A percentile compares a stretch with the other conserved stretches of the same genome.
phyloP scores from a whole-genome alignment of 306 rosid genomes.

The Arachis hypogaea region DNA sequence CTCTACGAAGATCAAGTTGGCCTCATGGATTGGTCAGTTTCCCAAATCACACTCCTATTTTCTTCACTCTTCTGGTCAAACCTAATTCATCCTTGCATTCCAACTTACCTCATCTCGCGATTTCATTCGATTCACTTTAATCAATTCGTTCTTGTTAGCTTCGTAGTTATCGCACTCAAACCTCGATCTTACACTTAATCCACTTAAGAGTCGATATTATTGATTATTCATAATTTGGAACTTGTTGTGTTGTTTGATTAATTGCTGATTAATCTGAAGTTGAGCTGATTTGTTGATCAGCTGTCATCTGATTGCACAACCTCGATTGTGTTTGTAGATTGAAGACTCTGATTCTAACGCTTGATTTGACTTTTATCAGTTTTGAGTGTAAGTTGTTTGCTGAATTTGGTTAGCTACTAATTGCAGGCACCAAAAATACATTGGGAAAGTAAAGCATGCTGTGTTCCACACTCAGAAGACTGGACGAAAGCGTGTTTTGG shows the following conservation, averaged over 20 bases:
- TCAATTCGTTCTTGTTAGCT: constrained; percentile 3
- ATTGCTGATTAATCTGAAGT: constrained; percentile 13
- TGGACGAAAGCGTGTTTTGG: constrained; percentile 91
- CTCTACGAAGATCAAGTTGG: constrained; percentile 96
- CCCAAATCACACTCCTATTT: constrained; percentile 26
- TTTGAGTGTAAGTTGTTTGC: constrained; percentile 13
- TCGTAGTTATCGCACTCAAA: background rate
- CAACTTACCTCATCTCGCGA: background rate
- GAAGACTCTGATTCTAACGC: constrained; percentile 8
- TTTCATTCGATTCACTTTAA: constrained; percentile 10
- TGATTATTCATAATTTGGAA: background rate
- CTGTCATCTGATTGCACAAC: constrained; percentile 8
- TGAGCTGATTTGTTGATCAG: constrained; percentile 11
- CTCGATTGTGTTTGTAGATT: background rate
- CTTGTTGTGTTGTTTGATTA: background rate
- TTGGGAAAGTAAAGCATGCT: constrained; percentile 93
- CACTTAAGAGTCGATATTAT: background rate
- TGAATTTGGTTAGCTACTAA: constrained; percentile 11
- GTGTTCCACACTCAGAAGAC: constrained; percentile 89
- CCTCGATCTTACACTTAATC: constrained; percentile 21
- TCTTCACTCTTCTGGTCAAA: constrained; percentile 29
- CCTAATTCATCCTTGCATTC: constrained; percentile 8
- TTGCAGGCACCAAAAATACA: constrained; percentile 87
- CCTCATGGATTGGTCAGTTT: constrained; percentile 87
- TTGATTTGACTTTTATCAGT: constrained; percentile 12